Conservation (phyloP, 1,139 yeast species). For the Protomyces inouyei region DNA sequence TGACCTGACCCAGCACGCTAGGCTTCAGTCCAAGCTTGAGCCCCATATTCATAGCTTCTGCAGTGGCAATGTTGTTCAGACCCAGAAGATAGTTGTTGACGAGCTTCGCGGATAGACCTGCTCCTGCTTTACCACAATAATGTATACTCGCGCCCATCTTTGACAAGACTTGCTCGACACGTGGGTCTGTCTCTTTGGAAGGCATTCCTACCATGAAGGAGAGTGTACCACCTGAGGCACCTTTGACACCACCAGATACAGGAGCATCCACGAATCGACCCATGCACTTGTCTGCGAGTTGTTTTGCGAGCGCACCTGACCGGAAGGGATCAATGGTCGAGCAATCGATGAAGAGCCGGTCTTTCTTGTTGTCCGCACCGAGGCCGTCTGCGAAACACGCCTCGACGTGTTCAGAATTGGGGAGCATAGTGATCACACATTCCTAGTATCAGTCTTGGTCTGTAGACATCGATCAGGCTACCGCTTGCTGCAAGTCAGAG, state of each 20-base stretch:
- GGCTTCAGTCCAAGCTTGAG: slow-evolving; percentile 51
- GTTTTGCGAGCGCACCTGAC: slow-evolving; percentile 42
- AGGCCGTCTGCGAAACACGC: slow-evolving; percentile 45
- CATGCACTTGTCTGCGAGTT: slow-evolving; percentile 31
- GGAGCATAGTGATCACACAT: slow-evolving; percentile 54
- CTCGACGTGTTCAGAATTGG: slow-evolving; percentile 55
- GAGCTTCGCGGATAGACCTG: slow-evolving; percentile 58
- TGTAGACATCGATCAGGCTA: neutral
- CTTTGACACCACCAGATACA: slow-evolving; percentile 59
- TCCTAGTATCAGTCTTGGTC: slow-evolving; percentile 34
- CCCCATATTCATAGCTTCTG: slow-evolving; percentile 60
- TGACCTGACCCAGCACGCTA: slow-evolving; percentile 50
- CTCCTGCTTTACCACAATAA: slow-evolving; percentile 51
- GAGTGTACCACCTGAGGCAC: slow-evolving; percentile 54
- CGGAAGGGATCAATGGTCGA: slow-evolving; percentile 56
- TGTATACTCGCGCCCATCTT: slow-evolving; percentile 54
- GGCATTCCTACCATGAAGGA: slow-evolving; percentile 55
- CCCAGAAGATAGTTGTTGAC: slow-evolving; percentile 58
- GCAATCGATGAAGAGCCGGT: slow-evolving; percentile 45
- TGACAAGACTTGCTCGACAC: slow-evolving; percentile 38
- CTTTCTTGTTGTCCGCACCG: slow-evolving; percentile 30
- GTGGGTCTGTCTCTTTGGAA: slow-evolving; percentile 36
- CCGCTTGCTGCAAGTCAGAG: neutral
- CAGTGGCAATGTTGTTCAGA: slow-evolving; percentile 55
- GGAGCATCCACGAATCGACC: slow-evolving; percentile 51